A percentile compares a stretch with the other conserved stretches of the same genome.
phyloP scores from a whole-genome alignment of 2,329 filamentous ascomycete species.

The Exophiala sideris region DNA sequence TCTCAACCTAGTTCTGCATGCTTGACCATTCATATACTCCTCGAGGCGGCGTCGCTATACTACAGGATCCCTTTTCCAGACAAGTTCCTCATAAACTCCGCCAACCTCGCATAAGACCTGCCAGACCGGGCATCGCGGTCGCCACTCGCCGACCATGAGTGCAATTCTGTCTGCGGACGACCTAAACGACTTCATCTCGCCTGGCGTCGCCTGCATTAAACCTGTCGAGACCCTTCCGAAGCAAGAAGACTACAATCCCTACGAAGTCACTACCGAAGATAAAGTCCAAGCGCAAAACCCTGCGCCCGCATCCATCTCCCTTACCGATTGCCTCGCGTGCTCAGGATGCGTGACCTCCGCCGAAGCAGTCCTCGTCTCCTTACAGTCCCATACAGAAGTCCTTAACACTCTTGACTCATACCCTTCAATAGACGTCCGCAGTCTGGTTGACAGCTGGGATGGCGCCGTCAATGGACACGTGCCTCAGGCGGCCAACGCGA shows the following conservation, averaged over 20 bases:
- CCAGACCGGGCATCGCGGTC: constrained; percentile 4
- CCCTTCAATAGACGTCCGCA: constrained; percentile 45
- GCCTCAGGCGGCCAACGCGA: constrained; percentile 48
- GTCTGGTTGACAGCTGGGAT: constrained; percentile 32
- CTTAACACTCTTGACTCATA: constrained; percentile 72
- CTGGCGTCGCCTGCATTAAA: constrained; percentile 96
- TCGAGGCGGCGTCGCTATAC: no score
- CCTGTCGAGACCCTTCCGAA: constrained; percentile 86
- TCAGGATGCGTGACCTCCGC: constrained; percentile 97
- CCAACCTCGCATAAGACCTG: neutral
- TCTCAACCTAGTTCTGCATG: no score
- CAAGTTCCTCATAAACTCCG: neutral
- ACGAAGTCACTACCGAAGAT: constrained; percentile 94
- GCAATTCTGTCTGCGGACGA: constrained; percentile 96
- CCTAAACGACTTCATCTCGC: constrained; percentile 97
- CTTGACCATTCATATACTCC: no score
- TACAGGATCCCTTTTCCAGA: no score
- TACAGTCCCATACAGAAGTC: constrained; percentile 92
- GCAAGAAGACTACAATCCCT: constrained; percentile 51
- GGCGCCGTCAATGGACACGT: constrained; percentile 46
- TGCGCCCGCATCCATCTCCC: constrained; percentile 82
- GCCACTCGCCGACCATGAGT: constrained; percentile 61
- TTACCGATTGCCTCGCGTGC: constrained; percentile 95
- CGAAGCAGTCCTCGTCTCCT: constrained; percentile 90
- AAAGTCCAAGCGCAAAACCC: constrained; percentile 58